Conservation (phyloP, 2,329 filamentous ascomycete genomes). For the Ceratocystis destructans region DNA sequence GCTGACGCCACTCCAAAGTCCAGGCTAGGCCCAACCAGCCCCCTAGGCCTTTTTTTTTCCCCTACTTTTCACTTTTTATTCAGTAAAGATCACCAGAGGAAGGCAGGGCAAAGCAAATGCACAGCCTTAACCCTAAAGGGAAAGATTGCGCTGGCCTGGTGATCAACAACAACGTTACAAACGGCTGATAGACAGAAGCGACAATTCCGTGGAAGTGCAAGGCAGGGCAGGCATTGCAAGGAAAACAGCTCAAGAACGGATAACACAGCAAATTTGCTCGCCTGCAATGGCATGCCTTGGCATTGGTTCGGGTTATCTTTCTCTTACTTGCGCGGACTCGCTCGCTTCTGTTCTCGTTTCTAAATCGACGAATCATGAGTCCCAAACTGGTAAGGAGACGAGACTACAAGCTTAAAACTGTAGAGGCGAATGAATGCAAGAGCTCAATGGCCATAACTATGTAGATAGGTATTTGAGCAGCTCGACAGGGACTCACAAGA, state of each 20-base stretch:
- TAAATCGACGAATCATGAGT: neutral
- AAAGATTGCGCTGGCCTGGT: neutral
- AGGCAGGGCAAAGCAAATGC: neutral
- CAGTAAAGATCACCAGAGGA: neutral
- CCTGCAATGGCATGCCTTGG: neutral
- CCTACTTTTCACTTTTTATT: neutral
- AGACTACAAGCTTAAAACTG: neutral
- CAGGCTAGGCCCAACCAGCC: neutral
- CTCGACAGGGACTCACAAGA: neutral
- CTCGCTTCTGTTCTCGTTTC: neutral
- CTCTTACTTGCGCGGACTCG: neutral
- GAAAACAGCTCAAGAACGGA: neutral
- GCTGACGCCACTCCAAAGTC: neutral
- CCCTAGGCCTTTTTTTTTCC: neutral
- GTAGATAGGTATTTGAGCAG: neutral
- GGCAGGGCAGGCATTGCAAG: no score
- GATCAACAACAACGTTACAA: neutral
- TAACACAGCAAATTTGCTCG: neutral
- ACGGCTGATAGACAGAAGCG: neutral
- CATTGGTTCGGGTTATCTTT: neutral
- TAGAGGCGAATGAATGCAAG: neutral
- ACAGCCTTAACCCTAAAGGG: neutral
- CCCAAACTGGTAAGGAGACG: neutral
- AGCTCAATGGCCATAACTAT: neutral
- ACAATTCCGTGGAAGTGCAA: no score